These are phyloP conservation scores for Magnaporthiopsis incrustans DNA, from an alignment of 2,329 filamentous ascomycete genomes.

Conservation along the genomic window DNA sequence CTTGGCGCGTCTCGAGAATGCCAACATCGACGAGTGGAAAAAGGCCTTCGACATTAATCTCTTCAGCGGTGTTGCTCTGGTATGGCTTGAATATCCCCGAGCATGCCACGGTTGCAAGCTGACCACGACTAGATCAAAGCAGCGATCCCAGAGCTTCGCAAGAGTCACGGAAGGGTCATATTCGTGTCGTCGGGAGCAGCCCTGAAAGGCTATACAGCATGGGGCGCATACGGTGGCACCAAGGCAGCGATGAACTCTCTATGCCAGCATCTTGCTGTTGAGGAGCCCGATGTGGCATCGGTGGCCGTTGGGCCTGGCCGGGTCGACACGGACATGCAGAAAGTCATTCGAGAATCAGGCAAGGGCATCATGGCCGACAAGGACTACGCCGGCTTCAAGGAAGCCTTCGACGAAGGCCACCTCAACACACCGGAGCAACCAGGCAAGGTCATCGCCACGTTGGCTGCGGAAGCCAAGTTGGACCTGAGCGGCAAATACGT, in stretches of 20 bases:
- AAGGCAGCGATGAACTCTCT: conserved; percentile 83
- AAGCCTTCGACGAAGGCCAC: conserved; percentile 60
- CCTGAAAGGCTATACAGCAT: conserved; percentile 55
- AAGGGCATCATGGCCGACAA: conserved; percentile 39
- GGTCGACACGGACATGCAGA: conserved; percentile 86
- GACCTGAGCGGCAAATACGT: conserved; percentile 71
- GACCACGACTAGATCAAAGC: conserved; percentile 51
- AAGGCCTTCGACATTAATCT: conserved; percentile 75
- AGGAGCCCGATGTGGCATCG: conserved; percentile 69
- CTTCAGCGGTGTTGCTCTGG: conserved; percentile 72
- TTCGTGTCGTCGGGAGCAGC: conserved; percentile 77
- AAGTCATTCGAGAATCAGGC: conserved; percentile 60
- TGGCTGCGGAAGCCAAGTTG: conserved; percentile 57
- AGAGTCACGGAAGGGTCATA: conserved; percentile 62
- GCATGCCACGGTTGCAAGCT: not conserved
- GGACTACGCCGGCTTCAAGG: conserved; percentile 60
- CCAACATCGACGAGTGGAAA: conserved; percentile 67
- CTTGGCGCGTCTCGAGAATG: conserved; percentile 60
- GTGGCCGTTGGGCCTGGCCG: conserved; percentile 70
- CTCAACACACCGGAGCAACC: conserved; percentile 78
- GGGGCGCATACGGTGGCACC: conserved; percentile 74
- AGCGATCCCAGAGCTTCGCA: conserved; percentile 59
- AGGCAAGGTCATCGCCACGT: conserved; percentile 74
- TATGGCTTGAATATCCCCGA: conserved; percentile 26
- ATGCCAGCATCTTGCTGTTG: conserved; percentile 60